Evolutionary conservation across 805 yeast species (phyloP), one percentile per base, ranked within the genome.

Genomic region (Pichia rugopelliculosa): DNA sequence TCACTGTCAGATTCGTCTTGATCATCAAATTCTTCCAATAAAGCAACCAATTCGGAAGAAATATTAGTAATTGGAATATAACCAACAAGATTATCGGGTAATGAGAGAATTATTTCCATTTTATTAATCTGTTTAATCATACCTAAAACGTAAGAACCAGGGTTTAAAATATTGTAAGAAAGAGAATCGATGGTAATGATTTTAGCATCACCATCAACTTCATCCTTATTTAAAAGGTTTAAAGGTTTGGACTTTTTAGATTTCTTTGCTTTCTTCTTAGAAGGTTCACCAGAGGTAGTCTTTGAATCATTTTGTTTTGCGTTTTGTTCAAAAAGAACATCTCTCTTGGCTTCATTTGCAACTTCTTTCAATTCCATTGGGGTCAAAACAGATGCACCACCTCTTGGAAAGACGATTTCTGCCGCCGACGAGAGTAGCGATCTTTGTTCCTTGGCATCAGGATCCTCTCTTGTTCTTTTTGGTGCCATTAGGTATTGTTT

Each of bases 331-430:
- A 87, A 86, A 43, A 90, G 70, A 37, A 87, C 93, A 68, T 93
- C 99, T 53, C 77, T 79, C 21, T 90, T 82, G 42, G 91, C 99
- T 66, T 91, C 95, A 62, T 88, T 89, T 37, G 96, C 83, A 44
- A 91, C 91, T 61, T 88, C 93, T 64, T 88, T 89, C 55, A 88
- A 80, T 67, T 93, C 99, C 55, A 93, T 70, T 7, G 98, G 89
- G 4, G 96, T 79, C 59, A 93, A 75, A 23, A 80, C 87, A 24
- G 91, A 77, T 12, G 84, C 80, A 44, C 99, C 99, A 57, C 99
- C 99, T 79, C 99, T 85, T 44, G 99, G 99, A 62, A 93, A 93
- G 12, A 84, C 73, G 38, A 74, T 69, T 49, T 82, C 87, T 50
- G 64, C 66, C 13, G 61, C 53, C 22, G 55, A 59, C 9, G 58